Evolutionary conservation across 306 rosid species (phyloP), one percentile per base, ranked within the genome.

Genomic region (Elaeagnus macrophylla): DNA sequence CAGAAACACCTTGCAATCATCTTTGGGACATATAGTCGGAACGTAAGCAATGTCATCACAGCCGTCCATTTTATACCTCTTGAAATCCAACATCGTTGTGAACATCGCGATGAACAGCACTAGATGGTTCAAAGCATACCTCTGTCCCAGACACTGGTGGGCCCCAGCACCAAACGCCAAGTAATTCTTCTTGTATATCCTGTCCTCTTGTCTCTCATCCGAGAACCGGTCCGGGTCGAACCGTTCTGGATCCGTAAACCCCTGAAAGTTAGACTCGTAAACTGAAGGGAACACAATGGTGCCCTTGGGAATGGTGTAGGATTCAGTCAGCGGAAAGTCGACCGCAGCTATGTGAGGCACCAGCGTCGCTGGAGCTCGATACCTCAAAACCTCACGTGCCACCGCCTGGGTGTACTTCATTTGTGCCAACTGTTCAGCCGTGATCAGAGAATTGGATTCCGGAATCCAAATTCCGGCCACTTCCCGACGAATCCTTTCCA

Each of bases 81-180:
- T 72, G 78, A 91, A 91, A 69, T 91, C 89, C 0, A 86, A 53
- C 78, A 91, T 53, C 59, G 94, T 64, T 6, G 72, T 67, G 60
- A 91, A 84, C 82, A 86, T 61, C 2, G 97, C 97, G 20, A 86
- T 81, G 85, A 91, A 91, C 11, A 91, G 65, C 0, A 86, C 97
- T 0, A 91, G 66, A 8, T 91, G 96, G 61, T 84, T 91, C 54
- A 91, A 35, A 0, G 97, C 97, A 37, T 91, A 91, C 18, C 94
- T 75, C 76, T 86, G 96, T 1, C 97, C 97, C 19, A 86, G 80
- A 9, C 97, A 91, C 62, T 80, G 94, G 79, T 91, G 97, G 69
- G 96, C 64, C 75, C 96, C 97, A 0, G 96, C 97, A 0, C 96
- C 97, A 25, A 91, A 91, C 0, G 93, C 93, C 48, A 91, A 55